phyloP scores from a whole-genome alignment of 2,329 filamentous ascomycete species.

The Lasiodiplodia gonubiensis region DNA sequence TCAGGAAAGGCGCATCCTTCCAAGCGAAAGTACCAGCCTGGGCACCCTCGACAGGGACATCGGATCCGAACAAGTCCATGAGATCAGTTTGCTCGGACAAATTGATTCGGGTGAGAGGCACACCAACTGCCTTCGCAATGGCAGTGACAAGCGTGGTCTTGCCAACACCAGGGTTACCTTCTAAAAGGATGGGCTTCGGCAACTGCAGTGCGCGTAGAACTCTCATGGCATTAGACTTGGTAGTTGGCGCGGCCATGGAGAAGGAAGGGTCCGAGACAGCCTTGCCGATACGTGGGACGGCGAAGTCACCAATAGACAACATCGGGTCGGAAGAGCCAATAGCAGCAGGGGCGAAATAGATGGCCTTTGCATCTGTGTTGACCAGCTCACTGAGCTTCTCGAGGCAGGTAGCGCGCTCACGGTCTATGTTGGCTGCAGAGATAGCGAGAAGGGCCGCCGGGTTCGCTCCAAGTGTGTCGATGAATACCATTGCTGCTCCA shows the following conservation, averaged over 20 bases:
- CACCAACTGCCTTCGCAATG: slow-evolving; percentile 78
- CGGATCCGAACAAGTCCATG: slow-evolving; percentile 96
- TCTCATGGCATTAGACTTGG: slow-evolving; percentile 86
- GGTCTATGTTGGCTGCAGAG: slow-evolving; percentile 69
- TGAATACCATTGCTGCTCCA: slow-evolving; percentile 92
- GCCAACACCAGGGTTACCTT: slow-evolving; percentile 96
- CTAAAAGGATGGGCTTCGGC: slow-evolving; percentile 87
- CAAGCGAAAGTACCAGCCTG: slow-evolving; percentile 90
- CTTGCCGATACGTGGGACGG: slow-evolving; percentile 60
- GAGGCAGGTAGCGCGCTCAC: slow-evolving; percentile 76
- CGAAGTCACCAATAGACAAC: slow-evolving; percentile 77
- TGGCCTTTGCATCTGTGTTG: slow-evolving; percentile 63
- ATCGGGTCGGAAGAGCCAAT: slow-evolving; percentile 60
- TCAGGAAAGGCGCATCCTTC: slow-evolving; percentile 93
- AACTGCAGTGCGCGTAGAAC: slow-evolving; percentile 88
- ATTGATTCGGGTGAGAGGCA: slow-evolving; percentile 90
- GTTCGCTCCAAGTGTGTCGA: slow-evolving; percentile 94
- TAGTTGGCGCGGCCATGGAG: slow-evolving; percentile 88
- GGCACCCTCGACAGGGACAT: slow-evolving; percentile 93
- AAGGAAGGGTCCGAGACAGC: slow-evolving; percentile 65
- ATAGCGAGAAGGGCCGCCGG: slow-evolving; percentile 84
- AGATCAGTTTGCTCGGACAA: slow-evolving; percentile 97
- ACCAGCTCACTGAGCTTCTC: slow-evolving; percentile 73
- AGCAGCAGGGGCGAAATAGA: slow-evolving; percentile 69
- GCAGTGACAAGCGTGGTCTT: slow-evolving; percentile 94